A percentile compares a stretch with the other conserved stretches of the same genome.
Conservation (phyloP, 2,329 filamentous ascomycete genomes). For the Epichloe baconii region DNA sequence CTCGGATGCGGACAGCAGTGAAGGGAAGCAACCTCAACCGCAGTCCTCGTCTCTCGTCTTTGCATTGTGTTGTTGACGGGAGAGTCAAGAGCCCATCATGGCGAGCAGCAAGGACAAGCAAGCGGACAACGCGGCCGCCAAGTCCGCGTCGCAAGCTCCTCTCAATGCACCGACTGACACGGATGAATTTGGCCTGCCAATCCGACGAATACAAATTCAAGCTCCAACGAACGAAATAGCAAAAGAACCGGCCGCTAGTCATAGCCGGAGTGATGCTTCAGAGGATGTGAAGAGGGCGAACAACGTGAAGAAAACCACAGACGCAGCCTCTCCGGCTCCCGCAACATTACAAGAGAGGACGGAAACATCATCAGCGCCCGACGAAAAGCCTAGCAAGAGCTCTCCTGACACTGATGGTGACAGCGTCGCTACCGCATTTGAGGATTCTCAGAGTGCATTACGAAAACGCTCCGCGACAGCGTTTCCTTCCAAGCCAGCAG, state of each 20-base stretch:
- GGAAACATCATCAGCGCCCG: neutral
- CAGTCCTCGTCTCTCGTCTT: conserved; percentile 5
- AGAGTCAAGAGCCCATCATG: conserved; percentile 7
- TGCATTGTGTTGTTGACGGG: conserved; percentile 2
- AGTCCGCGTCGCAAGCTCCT: conserved; percentile 16
- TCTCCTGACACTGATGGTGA: conserved; percentile 14
- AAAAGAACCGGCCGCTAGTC: conserved; percentile 6
- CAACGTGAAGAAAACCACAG: neutral
- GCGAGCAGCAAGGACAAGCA: conserved; percentile 13
- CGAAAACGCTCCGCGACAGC: neutral
- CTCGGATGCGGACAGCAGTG: conserved; percentile 16
- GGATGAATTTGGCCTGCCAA: conserved; percentile 61
- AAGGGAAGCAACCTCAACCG: neutral
- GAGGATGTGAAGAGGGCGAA: neutral
- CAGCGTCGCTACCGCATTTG: conserved; percentile 25
- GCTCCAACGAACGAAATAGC: conserved; percentile 15
- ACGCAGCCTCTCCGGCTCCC: neutral
- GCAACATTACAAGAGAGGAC: neutral
- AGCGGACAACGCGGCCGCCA: conserved; percentile 9
- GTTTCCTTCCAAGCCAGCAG: neutral
- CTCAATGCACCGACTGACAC: conserved; percentile 28
- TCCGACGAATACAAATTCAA: conserved; percentile 30
- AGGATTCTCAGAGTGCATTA: conserved; percentile 21
- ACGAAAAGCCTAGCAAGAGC: neutral
- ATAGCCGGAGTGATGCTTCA: neutral